Base-by-base conservation (phyloP, 805 yeast genomes). In the Metschnikowia vanudenii region DNA sequence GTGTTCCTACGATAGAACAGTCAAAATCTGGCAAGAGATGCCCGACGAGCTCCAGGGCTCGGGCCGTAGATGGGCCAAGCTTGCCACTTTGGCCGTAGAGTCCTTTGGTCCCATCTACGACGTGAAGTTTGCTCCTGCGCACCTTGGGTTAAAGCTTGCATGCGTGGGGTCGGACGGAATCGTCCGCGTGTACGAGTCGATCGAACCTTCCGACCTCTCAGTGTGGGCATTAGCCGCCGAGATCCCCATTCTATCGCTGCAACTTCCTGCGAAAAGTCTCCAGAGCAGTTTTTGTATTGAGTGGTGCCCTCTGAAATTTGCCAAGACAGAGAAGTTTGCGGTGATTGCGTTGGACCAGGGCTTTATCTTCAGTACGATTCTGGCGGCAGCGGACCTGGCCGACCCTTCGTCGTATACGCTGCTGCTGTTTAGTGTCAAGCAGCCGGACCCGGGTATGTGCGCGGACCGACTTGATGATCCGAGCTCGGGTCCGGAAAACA, bases 281-380 rank as follows among this genome's bases (percentile, higher is more conserved):
- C 97, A 90, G 65, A 83, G 92, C 48, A 89, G 88, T 59, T 91
- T 90, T 62, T 82, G 89, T 28, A 67, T 91, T 29, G 81, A 88
- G 38, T 91, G 97, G 97, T 88, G 96, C 59, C 92, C 95, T 1
- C 83, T 96, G 1, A 80, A 88, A 57, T 87, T 88, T 51, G 79
- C 85, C 39, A 54, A 57, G 16, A 75, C 82, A 13, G 98, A 92
- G 63, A 88, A 84, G 64, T 68, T 92, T 20, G 88, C 83, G 3
- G 91, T 88, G 2, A 81, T 91, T 53, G 96, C 95, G 0, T 71
- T 90, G 53, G 96, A 92, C 56, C 92, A 86, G 61, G 96, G 94
- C 1, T 80, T 82, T 49, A 79, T 92, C n/a, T 90, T 85, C 63
- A 68, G 71, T 5, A 40, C 53, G 26, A 38, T 16, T 22, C 24